These are phyloP conservation scores for Solanum acaule DNA, from an alignment of 257 asterid genomes.

Conservation along the genomic window DNA sequence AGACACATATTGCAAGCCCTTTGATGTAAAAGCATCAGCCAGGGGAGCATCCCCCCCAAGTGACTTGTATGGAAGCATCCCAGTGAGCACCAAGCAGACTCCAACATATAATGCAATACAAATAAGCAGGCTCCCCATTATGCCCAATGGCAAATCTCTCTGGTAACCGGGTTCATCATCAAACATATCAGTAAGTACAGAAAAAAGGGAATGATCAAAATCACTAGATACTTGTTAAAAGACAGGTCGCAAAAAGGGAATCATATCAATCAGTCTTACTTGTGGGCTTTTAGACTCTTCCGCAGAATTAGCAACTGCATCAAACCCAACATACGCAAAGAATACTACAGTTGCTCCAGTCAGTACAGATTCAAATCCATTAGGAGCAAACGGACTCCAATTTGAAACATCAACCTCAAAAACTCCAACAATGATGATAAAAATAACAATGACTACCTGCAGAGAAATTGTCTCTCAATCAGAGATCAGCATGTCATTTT, in stretches of 20 bases:
- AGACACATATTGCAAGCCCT: slow-evolving; percentile 73
- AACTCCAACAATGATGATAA: slow-evolving; percentile 70
- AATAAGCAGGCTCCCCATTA: slow-evolving; percentile 78
- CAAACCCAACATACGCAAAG: slow-evolving; percentile 97
- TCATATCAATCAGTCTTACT: slow-evolving; percentile 29
- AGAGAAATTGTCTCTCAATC: slow-evolving; percentile 11
- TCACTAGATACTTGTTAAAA: slow-evolving; percentile 1
- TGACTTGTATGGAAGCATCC: slow-evolving; percentile 80
- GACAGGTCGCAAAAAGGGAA: not conserved
- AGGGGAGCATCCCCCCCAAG: slow-evolving; percentile 94
- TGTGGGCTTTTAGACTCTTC: slow-evolving; percentile 96
- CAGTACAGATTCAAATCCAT: slow-evolving; percentile 57
- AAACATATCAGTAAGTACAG: not conserved
- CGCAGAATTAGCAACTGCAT: slow-evolving; percentile 97
- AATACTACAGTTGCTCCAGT: slow-evolving; percentile 96
- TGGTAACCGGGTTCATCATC: slow-evolving; percentile 26
- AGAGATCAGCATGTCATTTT: slow-evolving; percentile 1
- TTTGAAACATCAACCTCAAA: slow-evolving; percentile 77
- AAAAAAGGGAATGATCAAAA: not conserved
- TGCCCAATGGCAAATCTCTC: slow-evolving; percentile 92
- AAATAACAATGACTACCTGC: slow-evolving; percentile 78
- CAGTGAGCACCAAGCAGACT: slow-evolving; percentile 90
- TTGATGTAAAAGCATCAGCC: slow-evolving; percentile 77
- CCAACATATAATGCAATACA: slow-evolving; percentile 67
- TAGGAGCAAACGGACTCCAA: slow-evolving; percentile 90